Base-by-base conservation (phyloP, 179 eudicot species). In the Vitellaria paradoxa region DNA sequence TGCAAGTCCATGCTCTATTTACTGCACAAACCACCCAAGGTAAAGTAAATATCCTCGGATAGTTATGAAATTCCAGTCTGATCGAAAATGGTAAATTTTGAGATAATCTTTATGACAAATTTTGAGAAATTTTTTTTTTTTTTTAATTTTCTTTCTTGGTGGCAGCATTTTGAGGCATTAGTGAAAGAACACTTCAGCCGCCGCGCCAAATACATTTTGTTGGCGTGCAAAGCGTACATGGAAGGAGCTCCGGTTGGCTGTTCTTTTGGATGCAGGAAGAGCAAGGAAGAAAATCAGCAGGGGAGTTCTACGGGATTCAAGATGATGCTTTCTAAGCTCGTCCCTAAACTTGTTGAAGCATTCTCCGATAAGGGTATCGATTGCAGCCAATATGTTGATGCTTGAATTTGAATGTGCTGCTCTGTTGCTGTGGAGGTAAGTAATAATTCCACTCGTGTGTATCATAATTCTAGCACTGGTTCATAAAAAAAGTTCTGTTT, bases 271-370 rank as follows among this genome's bases (percentile, higher is more conserved):
- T 20, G 57, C 60, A 50, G 42, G 40, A 78, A 75, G 3, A 15
- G 30, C 7, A 77, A 73, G 49, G 20, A 59, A 46, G 84, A 84
- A 78, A 74, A 52, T 42, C 45, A 49, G 75, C 86, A 77, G 76
- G 89, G 90, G 73, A 93, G 81, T 77, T 95, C 99, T 63, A 86
- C 72, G 0, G 99, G 99, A 30, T 96, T 93, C 90, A 96, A 93
- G 85, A 96, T 96, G 42, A 92, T 96, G 97, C 92, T 96, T 9
- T 88, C 87, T 14, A 96, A 96, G 88, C 90, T 96, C 72, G 81
- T 85, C 49, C 97, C 99, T 63, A 89, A 83, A 81, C 99, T 96
- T 7, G 87, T 87, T 55, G 92, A 92, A 80, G 97, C 96, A 56
- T 92, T 96, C 80, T 73, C 93, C 0, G 85, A 82, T n/a, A 89